Conservation (phyloP, 768 basidiomycete species). For the Piloderma croceum region DNA sequence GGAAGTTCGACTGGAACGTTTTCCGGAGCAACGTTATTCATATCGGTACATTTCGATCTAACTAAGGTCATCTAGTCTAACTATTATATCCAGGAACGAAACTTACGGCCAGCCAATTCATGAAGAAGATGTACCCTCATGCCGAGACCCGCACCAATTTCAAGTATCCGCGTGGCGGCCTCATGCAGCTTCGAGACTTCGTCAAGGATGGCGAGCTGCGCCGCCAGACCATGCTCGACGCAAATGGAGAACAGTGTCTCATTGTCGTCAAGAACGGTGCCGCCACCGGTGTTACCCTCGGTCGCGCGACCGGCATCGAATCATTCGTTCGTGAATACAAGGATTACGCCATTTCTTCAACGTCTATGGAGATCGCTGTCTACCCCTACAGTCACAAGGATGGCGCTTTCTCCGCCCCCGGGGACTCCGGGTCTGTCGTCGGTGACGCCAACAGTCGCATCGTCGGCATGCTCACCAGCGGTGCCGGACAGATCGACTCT, state of each 20-base stretch:
- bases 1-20: constrained; percentile 28
- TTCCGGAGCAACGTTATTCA: constrained; percentile 24
- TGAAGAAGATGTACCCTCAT: constrained; percentile 21
- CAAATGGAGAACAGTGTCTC: constrained; percentile 18
- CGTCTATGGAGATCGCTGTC: constrained; percentile 23
- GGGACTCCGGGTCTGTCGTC: constrained; percentile 30
- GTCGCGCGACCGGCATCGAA: constrained; percentile 22
- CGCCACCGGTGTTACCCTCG: constrained; percentile 24
- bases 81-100: constrained; percentile 23
- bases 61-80: constrained; percentile 13
- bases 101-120: constrained; percentile 15
- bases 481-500: constrained; percentile 18
- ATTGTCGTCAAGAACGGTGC: constrained; percentile 26
- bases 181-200: constrained; percentile 18
- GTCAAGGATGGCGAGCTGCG: constrained; percentile 20
- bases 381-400: constrained; percentile 14
- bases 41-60: constrained; percentile 20
- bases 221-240: constrained; percentile 19
- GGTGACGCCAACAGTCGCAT: constrained; percentile 22
- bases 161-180: constrained; percentile 22
- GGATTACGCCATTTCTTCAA: constrained; percentile 8
- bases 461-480: constrained; percentile 27
- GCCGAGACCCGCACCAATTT: constrained; percentile 13
- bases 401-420: constrained; percentile 24
- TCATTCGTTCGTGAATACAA: constrained; percentile 22